Evolutionary conservation across 2,329 filamentous ascomycete species (phyloP), one percentile per base, ranked within the genome.

Genomic region (Thielaviopsis populi): DNA sequence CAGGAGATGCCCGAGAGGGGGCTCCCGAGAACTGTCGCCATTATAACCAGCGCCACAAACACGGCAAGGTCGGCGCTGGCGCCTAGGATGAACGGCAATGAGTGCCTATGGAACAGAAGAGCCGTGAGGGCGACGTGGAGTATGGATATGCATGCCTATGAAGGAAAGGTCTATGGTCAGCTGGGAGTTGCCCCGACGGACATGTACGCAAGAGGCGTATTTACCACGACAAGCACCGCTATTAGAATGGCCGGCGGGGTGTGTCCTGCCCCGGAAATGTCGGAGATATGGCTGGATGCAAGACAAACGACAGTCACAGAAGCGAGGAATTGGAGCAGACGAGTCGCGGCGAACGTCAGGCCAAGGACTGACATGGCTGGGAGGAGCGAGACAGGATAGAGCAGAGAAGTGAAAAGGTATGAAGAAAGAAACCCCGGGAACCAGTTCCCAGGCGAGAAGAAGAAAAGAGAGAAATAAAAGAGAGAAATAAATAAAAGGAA

Each of bases 1-100:
- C 91, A 96, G 70, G 86, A 81, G 48, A 94, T 81, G 73, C 86
- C 87, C 40, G 87, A 89, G 33, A 96, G 79, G 0, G 90, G 91
- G 70, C 86, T 87, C 69, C 91, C 91, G 60, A 96, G 79, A 4
- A 88, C 81, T 63, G 89, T 84, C 0, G 88, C 83, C 11, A 94
- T 82, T 64, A 92, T 85, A 66, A 91, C 85, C 68, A 90, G 82
- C 17, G 89, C 89, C 66, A 95, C 80, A 63, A 94, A 81, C 53
- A 94, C 80, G 42, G 84, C 72, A 3, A 78, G 73, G 73, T 96
- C 91, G 61, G 87, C 75, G 13, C 74, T 82, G 0, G 84, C 80
- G 59, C 81, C 80, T 74, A 89, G 79, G 63, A 91, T 80, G 67
- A 91, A 84, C 4, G 89, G 87, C 13, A 91, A 85, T 68, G 89